Evolutionary conservation across 495 filamentous ascomycete genomes (phyloP).

Genomic region (Neurospora sp.): DNA sequence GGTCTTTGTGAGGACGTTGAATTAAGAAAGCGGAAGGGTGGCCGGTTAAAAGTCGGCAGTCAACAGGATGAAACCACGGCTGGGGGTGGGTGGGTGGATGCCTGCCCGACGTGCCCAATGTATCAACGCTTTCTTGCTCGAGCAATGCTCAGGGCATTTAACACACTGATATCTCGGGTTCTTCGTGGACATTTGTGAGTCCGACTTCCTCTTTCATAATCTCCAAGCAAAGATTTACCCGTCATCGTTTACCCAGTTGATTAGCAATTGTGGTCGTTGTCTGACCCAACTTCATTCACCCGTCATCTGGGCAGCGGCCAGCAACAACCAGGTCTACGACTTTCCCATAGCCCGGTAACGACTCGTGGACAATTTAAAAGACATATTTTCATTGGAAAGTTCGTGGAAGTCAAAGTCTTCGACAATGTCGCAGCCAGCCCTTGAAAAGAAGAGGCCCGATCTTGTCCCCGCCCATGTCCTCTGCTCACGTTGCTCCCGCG

Average conservation of each 20-base stretch:
- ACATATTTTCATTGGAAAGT: neutral
- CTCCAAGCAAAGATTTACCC: too few species aligned
- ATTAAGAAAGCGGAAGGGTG: neutral
- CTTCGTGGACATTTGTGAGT: too few species aligned
- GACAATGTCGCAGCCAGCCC: neutral
- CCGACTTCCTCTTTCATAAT: too few species aligned
- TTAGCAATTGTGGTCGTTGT: too few species aligned
- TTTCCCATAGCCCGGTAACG: neutral
- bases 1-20: neutral
- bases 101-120: neutral
- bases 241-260: too few species aligned
- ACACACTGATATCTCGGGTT: too few species aligned
- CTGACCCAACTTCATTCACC: too few species aligned
- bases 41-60: neutral
- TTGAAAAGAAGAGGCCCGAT: neutral
- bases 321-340: too few species aligned
- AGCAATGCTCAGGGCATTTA: too few species aligned
- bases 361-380: neutral
- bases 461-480: neutral
- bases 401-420: neutral
- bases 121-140: neutral
- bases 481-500: neutral
- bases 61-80: neutral
- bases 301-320: too few species aligned
- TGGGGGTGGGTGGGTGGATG: neutral